Conservation (phyloP, 2,329 filamentous ascomycete genomes). For the Botrytis fabae region DNA sequence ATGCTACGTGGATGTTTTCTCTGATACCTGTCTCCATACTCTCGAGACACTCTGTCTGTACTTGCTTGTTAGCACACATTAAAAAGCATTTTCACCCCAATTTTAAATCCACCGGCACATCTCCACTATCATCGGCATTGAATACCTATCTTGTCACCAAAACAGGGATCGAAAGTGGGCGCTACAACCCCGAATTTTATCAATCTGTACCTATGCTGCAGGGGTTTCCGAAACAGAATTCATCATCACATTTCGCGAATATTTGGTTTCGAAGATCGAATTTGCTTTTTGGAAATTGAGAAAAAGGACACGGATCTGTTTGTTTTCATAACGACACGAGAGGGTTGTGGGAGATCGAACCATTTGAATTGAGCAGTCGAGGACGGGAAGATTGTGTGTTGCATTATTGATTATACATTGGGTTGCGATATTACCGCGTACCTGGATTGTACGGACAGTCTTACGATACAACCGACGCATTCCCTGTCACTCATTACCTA, state of each 20-base stretch:
- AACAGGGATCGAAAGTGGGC: background rate
- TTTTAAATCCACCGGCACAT: constrained; percentile 1
- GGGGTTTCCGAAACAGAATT: constrained; percentile 3
- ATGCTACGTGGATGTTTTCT: background rate
- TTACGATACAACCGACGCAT: background rate
- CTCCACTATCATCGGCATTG: constrained; percentile 14
- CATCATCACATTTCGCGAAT: background rate
- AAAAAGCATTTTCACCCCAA: background rate
- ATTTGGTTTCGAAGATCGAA: background rate
- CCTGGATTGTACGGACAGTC: background rate
- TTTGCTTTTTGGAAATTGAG: background rate
- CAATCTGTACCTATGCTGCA: background rate
- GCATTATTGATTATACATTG: background rate
- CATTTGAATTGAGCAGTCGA: background rate
- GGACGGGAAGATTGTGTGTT: background rate
- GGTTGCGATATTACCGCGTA: background rate
- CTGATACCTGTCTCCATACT: background rate
- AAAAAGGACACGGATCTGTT: background rate
- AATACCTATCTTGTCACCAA: constrained; percentile 13
- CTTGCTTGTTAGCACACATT: background rate
- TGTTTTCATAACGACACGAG: background rate
- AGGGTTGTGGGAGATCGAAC: background rate
- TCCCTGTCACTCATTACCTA: background rate
- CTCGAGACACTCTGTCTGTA: too few relatives aligned
- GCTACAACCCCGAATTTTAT: background rate